Evolutionary conservation across 163 green algal genomes (phyloP).

Genomic region (Prototheca cutis): DNA sequence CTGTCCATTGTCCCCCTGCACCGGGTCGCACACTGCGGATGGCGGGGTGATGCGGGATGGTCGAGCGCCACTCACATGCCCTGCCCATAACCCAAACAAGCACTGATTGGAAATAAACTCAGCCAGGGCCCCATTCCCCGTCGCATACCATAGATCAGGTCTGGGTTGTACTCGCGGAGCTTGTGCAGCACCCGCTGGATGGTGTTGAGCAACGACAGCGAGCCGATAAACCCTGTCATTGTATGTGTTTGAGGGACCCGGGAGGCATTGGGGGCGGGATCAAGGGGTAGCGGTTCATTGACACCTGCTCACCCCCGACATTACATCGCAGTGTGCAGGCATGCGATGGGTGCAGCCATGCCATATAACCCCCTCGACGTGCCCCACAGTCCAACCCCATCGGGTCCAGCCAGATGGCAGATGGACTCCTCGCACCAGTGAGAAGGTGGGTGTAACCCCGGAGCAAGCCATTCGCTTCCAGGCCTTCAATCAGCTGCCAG

Average conservation of each 20-base stretch:
- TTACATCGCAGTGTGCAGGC: too few relatives aligned
- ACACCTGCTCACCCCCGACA: background rate
- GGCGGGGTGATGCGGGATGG: background rate
- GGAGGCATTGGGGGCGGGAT: background rate
- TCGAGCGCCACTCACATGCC: too few relatives aligned
- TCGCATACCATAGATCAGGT: conserved; percentile 60
- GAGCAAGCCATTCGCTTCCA: conserved; percentile 69
- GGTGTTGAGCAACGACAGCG: conserved; percentile 56
- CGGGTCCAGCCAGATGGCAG: too few relatives aligned
- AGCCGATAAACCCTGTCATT: conserved; percentile 86
- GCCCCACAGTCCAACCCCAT: too few relatives aligned
- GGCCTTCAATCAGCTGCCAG: conserved; percentile 52
- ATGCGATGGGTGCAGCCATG: too few relatives aligned
- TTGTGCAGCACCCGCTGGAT: conserved; percentile 49
- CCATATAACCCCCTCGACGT: too few relatives aligned
- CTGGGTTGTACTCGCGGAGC: conserved; percentile 48
- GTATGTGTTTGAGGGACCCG: too few relatives aligned
- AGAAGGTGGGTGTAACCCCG: conserved; percentile 74
- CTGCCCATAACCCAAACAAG: background rate
- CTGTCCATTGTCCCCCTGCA: conserved; percentile 80
- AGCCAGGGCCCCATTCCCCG: too few relatives aligned
- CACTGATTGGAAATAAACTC: background rate
- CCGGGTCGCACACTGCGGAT: conserved; percentile 67
- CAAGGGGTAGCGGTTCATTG: background rate
- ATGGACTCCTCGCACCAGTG: too few relatives aligned